phyloP scores from a whole-genome alignment of 2,329 filamentous ascomycete genomes.

The Neoarthrinium moseri region DNA sequence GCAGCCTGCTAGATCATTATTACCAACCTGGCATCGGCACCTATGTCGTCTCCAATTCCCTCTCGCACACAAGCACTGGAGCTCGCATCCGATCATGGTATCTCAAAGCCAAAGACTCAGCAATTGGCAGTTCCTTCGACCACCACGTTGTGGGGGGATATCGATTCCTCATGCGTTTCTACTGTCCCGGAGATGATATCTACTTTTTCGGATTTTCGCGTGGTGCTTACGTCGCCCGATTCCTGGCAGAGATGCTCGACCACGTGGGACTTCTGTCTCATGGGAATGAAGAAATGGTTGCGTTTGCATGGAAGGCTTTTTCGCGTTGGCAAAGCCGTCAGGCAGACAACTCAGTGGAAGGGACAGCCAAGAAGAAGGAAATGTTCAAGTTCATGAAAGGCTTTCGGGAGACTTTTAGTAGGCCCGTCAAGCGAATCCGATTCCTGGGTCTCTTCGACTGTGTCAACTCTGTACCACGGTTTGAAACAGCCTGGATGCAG shows the following conservation, averaged over 20 bases:
- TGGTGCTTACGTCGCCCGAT: slow-evolving; percentile 71
- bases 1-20: slow-evolving; percentile 54
- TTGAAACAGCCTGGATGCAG: slow-evolving; percentile 76
- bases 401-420: slow-evolving; percentile 78
- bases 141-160: slow-evolving; percentile 83
- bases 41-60: slow-evolving; percentile 61
- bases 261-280: slow-evolving; percentile 76
- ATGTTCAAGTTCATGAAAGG: slow-evolving; percentile 75
- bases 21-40: slow-evolving; percentile 73
- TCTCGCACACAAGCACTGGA: slow-evolving; percentile 55
- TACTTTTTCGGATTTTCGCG: slow-evolving; percentile 75
- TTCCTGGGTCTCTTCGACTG: slow-evolving; percentile 82
- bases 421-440: slow-evolving; percentile 70
- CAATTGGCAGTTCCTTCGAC: slow-evolving; percentile 76
- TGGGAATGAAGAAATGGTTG: slow-evolving; percentile 82
- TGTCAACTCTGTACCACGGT: slow-evolving; percentile 76
- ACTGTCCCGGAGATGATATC: slow-evolving; percentile 62
- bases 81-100: slow-evolving; percentile 66
- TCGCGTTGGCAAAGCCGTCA: slow-evolving; percentile 68
- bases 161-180: slow-evolving; percentile 74
- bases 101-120: slow-evolving; percentile 73
- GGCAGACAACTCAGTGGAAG: slow-evolving; percentile 40
- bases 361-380: slow-evolving; percentile 50
- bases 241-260: slow-evolving; percentile 81
- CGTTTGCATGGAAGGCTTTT: slow-evolving; percentile 82